A percentile compares a stretch with the other conserved stretches of the same genome.
phyloP scores from a whole-genome alignment of 331 rosid species.

The Quercus lobata region DNA sequence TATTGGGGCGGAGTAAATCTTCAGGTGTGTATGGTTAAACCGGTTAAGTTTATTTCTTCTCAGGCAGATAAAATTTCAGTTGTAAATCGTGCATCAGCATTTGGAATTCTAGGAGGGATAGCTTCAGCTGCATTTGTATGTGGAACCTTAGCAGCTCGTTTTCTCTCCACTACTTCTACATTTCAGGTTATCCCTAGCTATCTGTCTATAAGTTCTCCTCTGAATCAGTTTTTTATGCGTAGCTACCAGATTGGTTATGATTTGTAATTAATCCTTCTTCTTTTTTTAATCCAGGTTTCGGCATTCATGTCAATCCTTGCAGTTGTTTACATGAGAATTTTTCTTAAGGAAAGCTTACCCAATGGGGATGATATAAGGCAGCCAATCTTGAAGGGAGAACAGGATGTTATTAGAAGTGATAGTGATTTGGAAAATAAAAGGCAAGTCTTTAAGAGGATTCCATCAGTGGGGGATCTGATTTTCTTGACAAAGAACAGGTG shows the following conservation, averaged over 20 bases:
- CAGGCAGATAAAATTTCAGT: slow-evolving; percentile 71
- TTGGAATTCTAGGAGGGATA: slow-evolving; percentile 72
- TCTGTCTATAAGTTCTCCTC: background rate
- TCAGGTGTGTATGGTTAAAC: background rate
- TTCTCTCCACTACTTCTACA: slow-evolving; percentile 53
- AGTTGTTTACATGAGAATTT: slow-evolving; percentile 72
- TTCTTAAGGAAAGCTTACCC: slow-evolving; percentile 62
- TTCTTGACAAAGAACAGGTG: slow-evolving; percentile 60
- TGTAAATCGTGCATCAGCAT: slow-evolving; percentile 53
- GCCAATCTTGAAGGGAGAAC: slow-evolving; percentile 54
- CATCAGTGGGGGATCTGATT: slow-evolving; percentile 40
- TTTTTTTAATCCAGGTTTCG: slow-evolving; percentile 44
- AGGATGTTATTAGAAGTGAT: slow-evolving; percentile 9
- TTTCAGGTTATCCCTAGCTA: slow-evolving; percentile 48
- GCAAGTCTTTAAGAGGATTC: slow-evolving; percentile 42
- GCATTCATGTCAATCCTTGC: slow-evolving; percentile 56
- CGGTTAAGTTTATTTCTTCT: background rate
- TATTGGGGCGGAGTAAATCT: background rate
- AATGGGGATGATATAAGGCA: slow-evolving; percentile 27
- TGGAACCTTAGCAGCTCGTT: slow-evolving; percentile 75
- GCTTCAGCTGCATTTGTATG: slow-evolving; percentile 61
- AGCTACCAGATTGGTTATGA: background rate
- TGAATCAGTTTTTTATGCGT: background rate
- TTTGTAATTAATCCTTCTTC: background rate
- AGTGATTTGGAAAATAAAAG: slow-evolving; percentile 10